These are phyloP conservation scores for Penicillium psychrosexuale DNA, from an alignment of 2,329 filamentous ascomycete species.

Conservation along the genomic window DNA sequence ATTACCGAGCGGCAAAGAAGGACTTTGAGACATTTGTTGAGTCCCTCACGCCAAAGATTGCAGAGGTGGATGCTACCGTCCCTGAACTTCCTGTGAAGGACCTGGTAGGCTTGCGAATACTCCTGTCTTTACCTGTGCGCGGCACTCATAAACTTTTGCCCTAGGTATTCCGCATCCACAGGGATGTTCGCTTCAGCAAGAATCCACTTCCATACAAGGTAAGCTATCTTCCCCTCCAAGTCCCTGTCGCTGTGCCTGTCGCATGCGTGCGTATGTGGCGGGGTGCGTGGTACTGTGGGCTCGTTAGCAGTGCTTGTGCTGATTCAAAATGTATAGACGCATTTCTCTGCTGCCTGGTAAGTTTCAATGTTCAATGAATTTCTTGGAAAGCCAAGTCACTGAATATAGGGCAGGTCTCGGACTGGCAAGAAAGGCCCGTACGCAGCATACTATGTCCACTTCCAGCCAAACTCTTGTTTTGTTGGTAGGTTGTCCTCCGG, in stretches of 20 bases:
- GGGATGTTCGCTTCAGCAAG: constrained; percentile 79
- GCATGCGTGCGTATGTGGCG: background rate
- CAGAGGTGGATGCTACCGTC: constrained; percentile 72
- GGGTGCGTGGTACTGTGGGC: constrained; percentile 14
- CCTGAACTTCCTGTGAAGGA: constrained; percentile 85
- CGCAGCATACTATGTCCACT: constrained; percentile 83
- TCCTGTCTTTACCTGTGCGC: background rate
- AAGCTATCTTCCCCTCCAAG: constrained; percentile 25
- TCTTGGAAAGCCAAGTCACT: constrained; percentile 15
- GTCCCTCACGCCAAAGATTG: constrained; percentile 65
- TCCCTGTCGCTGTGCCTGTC: background rate
- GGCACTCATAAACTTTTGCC: constrained; percentile 9
- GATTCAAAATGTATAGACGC: constrained; percentile 52
- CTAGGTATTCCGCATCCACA: constrained; percentile 77
- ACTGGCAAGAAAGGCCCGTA: constrained; percentile 85
- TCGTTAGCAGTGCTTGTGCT: constrained; percentile 18
- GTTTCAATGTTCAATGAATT: constrained; percentile 15
- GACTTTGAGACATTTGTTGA: constrained; percentile 82
- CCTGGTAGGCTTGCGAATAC: constrained; percentile 50
- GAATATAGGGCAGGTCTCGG: constrained; percentile 57
- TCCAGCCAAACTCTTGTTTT: constrained; percentile 68
- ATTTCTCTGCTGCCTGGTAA: constrained; percentile 79
- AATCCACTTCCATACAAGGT: constrained; percentile 88
- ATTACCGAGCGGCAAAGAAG: constrained; percentile 72
- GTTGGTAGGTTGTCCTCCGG: constrained; percentile 56